phyloP scores from a whole-genome alignment of 2,329 filamentous ascomycete genomes.

The Epichloe elymi region DNA sequence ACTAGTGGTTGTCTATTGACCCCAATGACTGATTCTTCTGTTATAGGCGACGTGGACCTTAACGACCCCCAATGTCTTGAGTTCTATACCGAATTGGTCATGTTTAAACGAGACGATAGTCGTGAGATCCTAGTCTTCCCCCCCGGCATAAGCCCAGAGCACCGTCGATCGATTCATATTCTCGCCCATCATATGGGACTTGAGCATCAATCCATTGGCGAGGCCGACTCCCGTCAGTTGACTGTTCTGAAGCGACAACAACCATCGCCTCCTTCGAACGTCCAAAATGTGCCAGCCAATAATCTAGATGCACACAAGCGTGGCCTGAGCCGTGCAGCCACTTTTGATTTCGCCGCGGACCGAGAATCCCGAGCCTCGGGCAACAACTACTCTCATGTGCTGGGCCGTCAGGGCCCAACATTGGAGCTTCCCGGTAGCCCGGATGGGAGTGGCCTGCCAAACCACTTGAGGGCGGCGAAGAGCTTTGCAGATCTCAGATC shows the following conservation, averaged over 20 bases:
- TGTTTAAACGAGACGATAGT: conserved; percentile 71
- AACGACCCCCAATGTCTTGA: conserved; percentile 81
- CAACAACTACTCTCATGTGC: conserved; percentile 55
- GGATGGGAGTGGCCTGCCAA: conserved; percentile 46
- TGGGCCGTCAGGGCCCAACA: conserved; percentile 74
- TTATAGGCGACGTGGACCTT: conserved; percentile 58
- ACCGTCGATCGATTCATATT: conserved; percentile 84
- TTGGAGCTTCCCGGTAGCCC: conserved; percentile 77
- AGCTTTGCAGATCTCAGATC: conserved; percentile 93
- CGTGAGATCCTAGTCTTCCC: conserved; percentile 80
- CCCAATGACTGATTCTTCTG: background rate
- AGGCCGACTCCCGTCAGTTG: conserved; percentile 76
- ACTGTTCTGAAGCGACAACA: conserved; percentile 66
- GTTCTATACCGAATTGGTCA: conserved; percentile 78
- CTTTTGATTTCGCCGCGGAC: conserved; percentile 84
- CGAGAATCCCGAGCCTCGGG: conserved; percentile 52
- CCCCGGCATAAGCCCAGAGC: conserved; percentile 62
- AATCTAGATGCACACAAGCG: conserved; percentile 67
- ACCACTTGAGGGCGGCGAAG: conserved; percentile 84
- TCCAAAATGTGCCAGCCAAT: conserved; percentile 48
- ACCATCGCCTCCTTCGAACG: conserved; percentile 35
- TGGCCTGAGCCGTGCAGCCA: conserved; percentile 84
- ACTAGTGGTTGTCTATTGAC: background rate
- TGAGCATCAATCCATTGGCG: conserved; percentile 79
- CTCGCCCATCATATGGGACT: conserved; percentile 91